A percentile compares a stretch with the other conserved stretches of the same genome.
phyloP scores from a whole-genome alignment of 2,329 filamentous ascomycete species.

The Waltergamsia citrina region DNA sequence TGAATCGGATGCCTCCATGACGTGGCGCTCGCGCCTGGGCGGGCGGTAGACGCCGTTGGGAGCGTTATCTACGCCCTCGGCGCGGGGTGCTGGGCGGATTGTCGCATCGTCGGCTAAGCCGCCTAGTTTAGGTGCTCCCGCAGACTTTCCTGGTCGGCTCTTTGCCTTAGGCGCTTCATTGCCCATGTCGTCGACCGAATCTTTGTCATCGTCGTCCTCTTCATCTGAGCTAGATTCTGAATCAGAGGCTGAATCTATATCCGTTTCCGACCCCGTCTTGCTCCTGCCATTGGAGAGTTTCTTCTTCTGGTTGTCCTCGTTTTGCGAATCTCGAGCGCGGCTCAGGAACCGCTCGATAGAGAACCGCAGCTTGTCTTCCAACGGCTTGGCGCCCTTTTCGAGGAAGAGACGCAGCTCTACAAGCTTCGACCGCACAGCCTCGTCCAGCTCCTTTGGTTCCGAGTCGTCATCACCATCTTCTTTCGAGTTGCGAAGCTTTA shows the following conservation, averaged over 20 bases:
- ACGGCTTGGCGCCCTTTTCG: conserved; percentile 81
- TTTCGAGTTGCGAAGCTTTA: conserved; percentile 60
- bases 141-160: conserved; percentile 1
- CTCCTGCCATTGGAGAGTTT: conserved; percentile 15
- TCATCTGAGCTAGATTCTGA: conserved; percentile 10
- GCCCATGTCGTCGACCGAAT: conserved; percentile 4
- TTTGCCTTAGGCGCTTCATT: conserved; percentile 2
- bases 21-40: conserved; percentile 76
- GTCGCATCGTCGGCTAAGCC: conserved; percentile 22
- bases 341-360: conserved; percentile 93
- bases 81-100: conserved; percentile 11
- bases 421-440: conserved; percentile 72
- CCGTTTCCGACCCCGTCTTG: conserved; percentile 12
- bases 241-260: conserved; percentile 9
- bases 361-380: conserved; percentile 87
- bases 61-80: conserved; percentile 19
- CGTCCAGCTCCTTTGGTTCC: conserved; percentile 51
- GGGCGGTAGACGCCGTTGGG: conserved; percentile 74
- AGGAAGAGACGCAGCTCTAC: conserved; percentile 85
- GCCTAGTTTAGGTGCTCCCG: conserved; percentile 21
- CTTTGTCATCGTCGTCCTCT: conserved; percentile 1
- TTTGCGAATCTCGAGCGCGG: conserved; percentile 67
- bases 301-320: conserved; percentile 25
- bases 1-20: conserved; percentile 66
- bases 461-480: conserved; percentile 21